Evolutionary conservation across 345 rosid species (phyloP).

Genomic region (Eucalyptus cladocalyx): DNA sequence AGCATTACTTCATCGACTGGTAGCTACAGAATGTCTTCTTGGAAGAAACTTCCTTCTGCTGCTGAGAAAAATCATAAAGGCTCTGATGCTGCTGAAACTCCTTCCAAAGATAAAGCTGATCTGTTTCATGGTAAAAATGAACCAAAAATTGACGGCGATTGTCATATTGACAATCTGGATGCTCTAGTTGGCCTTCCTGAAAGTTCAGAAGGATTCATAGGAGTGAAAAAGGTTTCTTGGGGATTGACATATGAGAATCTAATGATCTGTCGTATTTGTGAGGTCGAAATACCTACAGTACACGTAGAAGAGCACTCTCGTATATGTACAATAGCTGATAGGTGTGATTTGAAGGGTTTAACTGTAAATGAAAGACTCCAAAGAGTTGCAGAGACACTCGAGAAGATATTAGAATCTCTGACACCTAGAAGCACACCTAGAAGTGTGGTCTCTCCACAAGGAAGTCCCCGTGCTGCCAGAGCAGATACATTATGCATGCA

Average conservation of each 20-base stretch:
- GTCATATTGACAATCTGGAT: constrained; percentile 25
- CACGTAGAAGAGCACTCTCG: constrained; percentile 97
- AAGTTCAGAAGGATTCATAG: constrained; percentile 14
- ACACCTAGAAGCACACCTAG: constrained; percentile 65
- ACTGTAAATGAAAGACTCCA: constrained; percentile 69
- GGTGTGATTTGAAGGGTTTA: constrained; percentile 94
- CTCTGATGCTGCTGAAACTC: constrained; percentile 21
- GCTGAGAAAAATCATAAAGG: constrained; percentile 53
- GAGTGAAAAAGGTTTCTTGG: constrained; percentile 40
- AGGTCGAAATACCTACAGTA: constrained; percentile 96
- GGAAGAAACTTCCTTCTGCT: constrained; percentile 90
- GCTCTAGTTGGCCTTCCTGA: constrained; percentile 38
- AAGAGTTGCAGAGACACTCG: constrained; percentile 89
- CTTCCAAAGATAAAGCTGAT: constrained; percentile 41
- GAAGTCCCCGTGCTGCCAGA: constrained; percentile 24
- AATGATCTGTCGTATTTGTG: constrained; percentile 98
- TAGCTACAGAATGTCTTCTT: constrained; percentile 82
- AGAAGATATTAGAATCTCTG: constrained; percentile 71
- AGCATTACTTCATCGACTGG: constrained; percentile 72
- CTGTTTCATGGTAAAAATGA: constrained; percentile 14
- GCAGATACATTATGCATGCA: constrained; percentile 15
- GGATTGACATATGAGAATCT: constrained; percentile 67
- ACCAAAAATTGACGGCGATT: constrained; percentile 24
- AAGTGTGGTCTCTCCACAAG: constrained; percentile 39
- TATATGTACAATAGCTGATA: constrained; percentile 88